Base-by-base conservation (phyloP, 331 rosid species). In the Pyracantha coccinea region DNA sequence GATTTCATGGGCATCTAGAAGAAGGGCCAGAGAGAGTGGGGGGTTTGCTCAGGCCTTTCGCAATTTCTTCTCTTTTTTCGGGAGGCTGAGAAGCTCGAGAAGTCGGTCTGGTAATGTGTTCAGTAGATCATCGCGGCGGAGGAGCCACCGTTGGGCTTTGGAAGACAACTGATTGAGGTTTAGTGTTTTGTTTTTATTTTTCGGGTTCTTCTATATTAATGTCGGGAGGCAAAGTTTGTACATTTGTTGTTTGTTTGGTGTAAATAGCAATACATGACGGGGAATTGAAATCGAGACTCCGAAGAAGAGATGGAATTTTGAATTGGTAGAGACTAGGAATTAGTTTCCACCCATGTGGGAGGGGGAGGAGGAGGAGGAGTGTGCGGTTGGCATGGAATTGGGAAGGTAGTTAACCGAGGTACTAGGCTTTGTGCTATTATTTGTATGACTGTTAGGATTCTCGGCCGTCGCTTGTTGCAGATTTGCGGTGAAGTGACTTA, bases 21-120 rank as follows among this genome's bases (percentile, higher is more conserved):
- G 80, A 27, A 86, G 90, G 60, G 72, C 88, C 3, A 88, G 89
- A 62, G 91, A 88, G 68, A 66, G 72, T 50, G 69, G 96, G 4
- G 92, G 92, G 2, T 8, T 86, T 16, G 85, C 87, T 8, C 61
- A 83, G 9, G 74, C 72, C 5, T 76, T 88, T 4, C 85, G 86
- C 6, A 84, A 38, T 60, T 33, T 90, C 29, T 52, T 85, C 19
- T 88, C 96, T 3, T 78, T 75, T 60, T 78, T 90, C 4, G 77
- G 93, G 59, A 83, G 93, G 81, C 64, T 72, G 55, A 81, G 88
- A 74, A 81, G 53, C 73, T 69, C 89, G 23, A 81, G 88, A 74
- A 76, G 87, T 62, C 71, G 80, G 20, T 83, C 89, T 60, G 58
- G 66, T 69, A 25, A 83, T 2, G 63, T 82, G 63, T 72, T 88